Evolutionary conservation across 495 filamentous ascomycete species (phyloP), one percentile per base, ranked within the genome.

Genomic region (Penicillium macrosclerotiorum): DNA sequence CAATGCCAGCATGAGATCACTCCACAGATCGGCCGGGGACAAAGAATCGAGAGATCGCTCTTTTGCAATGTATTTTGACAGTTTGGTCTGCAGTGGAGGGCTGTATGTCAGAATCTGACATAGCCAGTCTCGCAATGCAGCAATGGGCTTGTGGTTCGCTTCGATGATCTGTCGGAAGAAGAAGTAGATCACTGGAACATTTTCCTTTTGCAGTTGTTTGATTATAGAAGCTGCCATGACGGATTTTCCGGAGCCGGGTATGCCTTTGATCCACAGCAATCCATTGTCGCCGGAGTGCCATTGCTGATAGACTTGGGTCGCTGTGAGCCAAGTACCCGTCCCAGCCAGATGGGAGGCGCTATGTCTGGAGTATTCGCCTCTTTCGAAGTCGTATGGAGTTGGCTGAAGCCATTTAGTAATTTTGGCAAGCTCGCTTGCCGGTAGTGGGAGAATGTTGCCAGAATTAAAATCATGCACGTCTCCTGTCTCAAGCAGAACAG

Each of bases 21-120:
- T 50, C 61, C 64, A 67, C 4, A 65, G 42, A 24, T 55, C 51
- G 17, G 36, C 32, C n/a, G 24, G 23, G 2, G 44, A 47, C 26
- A 39, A 13, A 12, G 5, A 29, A 11, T 32, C 26, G 13, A 39
- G 35, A 17, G 35, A 38, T 11, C 35, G 35, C 3, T n/a, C 17
- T 3, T 23, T 2, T 23, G 7, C 18, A 32, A 47, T 2, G 7
- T 40, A 40, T 9, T 20, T n/a, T 5, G 39, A 13, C 12, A 41
- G 37, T 44, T 47, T 34, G n/a, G 27, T 37, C 30, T 47, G 45
- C 8, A 47, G 13, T 5, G 45, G 37, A 34, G 30, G 29, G 14
- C 37, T 41, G 37, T 41, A 41, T 13, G 34, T 14, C 27, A 47
- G 45, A 40, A 41, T 13, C 20, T 47, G 29, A 27, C 37, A 47